Percentiles rank a stretch among this genome's conserved stretches.
These are phyloP conservation scores for Penicillium macrosclerotiorum DNA, from an alignment of 495 filamentous ascomycete genomes.

Conservation along the genomic window DNA sequence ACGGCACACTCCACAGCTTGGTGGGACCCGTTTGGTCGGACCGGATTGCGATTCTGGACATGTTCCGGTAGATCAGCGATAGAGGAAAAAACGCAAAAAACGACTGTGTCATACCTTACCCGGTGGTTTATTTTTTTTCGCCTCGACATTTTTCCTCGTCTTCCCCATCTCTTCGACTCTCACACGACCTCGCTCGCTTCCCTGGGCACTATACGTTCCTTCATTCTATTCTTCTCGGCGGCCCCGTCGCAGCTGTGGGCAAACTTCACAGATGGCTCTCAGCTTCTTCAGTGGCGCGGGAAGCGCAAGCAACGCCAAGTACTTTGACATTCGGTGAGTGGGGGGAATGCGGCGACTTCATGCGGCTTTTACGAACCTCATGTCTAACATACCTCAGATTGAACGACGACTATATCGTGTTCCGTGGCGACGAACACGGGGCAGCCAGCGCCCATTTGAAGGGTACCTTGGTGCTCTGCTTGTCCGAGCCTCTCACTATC, in stretches of 20 bases:
- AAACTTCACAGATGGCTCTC: slow-evolving; percentile 42
- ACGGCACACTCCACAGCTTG: slow-evolving; percentile 26
- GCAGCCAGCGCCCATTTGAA: slow-evolving; percentile 71
- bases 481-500: slow-evolving; percentile 64
- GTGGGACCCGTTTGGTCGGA: slow-evolving; percentile 31
- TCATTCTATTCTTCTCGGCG: slow-evolving; percentile 11
- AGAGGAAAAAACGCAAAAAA: slow-evolving; percentile 18
- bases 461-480: slow-evolving; percentile 72
- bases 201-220: background rate
- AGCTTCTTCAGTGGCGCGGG: slow-evolving; percentile 49
- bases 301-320: slow-evolving; percentile 51
- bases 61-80: slow-evolving; percentile 27
- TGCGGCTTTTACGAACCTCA: background rate
- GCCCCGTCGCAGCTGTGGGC: slow-evolving; percentile 21
- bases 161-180: background rate
- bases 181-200: background rate
- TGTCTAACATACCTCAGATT: slow-evolving; percentile 48
- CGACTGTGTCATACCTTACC: slow-evolving; percentile 7
- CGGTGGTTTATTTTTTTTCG: slow-evolving; percentile 11
- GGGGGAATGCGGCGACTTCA: background rate
- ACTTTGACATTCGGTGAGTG: slow-evolving; percentile 55
- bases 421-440: slow-evolving; percentile 73
- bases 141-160: slow-evolving; percentile 2
- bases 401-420: slow-evolving; percentile 74
- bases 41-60: slow-evolving; percentile 27